phyloP scores from a whole-genome alignment of 495 filamentous ascomycete species.

The Gamarada debralockiae region DNA sequence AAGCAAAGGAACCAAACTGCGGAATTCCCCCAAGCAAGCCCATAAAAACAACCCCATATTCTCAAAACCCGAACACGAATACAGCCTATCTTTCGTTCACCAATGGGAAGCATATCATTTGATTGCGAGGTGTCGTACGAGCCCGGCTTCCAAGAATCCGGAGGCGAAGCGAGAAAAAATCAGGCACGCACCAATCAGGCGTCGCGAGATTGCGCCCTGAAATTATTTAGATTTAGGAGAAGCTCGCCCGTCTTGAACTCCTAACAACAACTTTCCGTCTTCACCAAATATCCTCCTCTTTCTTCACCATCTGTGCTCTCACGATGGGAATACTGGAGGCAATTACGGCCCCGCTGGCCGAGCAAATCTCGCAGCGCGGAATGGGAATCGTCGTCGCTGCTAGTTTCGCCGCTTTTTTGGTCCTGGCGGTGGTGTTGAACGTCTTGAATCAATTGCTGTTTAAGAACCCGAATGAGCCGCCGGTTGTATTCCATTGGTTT shows the following conservation, averaged over 20 bases:
- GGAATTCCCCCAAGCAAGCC: too few species aligned
- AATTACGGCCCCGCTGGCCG: slow-evolving; percentile 36
- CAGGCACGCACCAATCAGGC: slow-evolving; percentile 12
- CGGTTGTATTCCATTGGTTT: slow-evolving; percentile 81
- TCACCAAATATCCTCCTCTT: neutral
- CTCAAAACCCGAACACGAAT: slow-evolving; percentile 3
- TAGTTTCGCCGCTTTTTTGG: slow-evolving; percentile 35
- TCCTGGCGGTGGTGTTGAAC: slow-evolving; percentile 58
- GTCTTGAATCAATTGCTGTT: slow-evolving; percentile 66
- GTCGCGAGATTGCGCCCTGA: slow-evolving; percentile 1
- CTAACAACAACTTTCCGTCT: neutral
- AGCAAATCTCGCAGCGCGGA: slow-evolving; percentile 41
- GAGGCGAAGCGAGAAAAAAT: neutral
- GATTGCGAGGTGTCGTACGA: too few species aligned
- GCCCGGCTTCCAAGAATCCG: too few species aligned
- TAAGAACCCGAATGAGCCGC: slow-evolving; percentile 69
- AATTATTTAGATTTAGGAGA: neutral
- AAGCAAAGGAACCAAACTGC: too few species aligned
- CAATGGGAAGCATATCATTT: too few species aligned
- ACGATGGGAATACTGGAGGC: slow-evolving; percentile 50
- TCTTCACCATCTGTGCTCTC: neutral
- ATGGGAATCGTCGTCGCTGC: slow-evolving; percentile 33
- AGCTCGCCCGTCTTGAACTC: neutral
- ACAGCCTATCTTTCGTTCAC: too few species aligned
- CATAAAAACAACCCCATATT: too few species aligned